phyloP scores from a whole-genome alignment of 371 early-diverging fungal genomes.

The Mucor piriformis region DNA sequence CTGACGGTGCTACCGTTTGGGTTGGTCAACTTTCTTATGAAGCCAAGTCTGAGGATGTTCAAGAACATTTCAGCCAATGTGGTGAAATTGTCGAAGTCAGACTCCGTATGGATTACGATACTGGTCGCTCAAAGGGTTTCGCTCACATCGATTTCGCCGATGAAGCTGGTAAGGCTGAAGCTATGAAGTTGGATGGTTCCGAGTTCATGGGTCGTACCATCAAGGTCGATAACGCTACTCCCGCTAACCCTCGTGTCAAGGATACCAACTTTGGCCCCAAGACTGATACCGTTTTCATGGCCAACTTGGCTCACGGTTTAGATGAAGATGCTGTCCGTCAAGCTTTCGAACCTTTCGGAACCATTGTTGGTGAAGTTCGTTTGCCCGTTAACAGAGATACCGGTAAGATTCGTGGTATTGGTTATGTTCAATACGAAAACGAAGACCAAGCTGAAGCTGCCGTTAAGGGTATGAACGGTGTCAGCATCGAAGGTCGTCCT shows the following conservation, averaged over 20 bases:
- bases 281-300: constrained; percentile 85
- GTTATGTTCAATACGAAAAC: constrained; percentile 69
- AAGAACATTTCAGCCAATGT: constrained; percentile 58
- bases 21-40: constrained; percentile 75
- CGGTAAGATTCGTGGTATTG: constrained; percentile 74
- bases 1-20: constrained; percentile 58
- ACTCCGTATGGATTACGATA: constrained; percentile 66
- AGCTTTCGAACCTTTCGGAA: constrained; percentile 86
- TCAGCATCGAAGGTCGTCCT: constrained; percentile 69
- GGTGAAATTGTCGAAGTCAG: constrained; percentile 71
- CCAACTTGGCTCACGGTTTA: constrained; percentile 89
- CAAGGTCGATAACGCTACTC: constrained; percentile 55
- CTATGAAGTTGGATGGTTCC: constrained; percentile 65
- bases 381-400: constrained; percentile 70
- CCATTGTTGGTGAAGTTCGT: constrained; percentile 71
- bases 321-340: constrained; percentile 89
- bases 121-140: constrained; percentile 71
- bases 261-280: constrained; percentile 49
- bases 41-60: constrained; percentile 64
- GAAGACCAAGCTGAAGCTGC: constrained; percentile 70
- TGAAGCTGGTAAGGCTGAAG: constrained; percentile 61
- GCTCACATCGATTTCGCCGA: constrained; percentile 71
- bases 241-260: constrained; percentile 32
- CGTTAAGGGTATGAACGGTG: constrained; percentile 65
- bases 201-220: constrained; percentile 73